phyloP scores from a whole-genome alignment of 2,329 filamentous ascomycete species.

The Alternaria consortialis region DNA sequence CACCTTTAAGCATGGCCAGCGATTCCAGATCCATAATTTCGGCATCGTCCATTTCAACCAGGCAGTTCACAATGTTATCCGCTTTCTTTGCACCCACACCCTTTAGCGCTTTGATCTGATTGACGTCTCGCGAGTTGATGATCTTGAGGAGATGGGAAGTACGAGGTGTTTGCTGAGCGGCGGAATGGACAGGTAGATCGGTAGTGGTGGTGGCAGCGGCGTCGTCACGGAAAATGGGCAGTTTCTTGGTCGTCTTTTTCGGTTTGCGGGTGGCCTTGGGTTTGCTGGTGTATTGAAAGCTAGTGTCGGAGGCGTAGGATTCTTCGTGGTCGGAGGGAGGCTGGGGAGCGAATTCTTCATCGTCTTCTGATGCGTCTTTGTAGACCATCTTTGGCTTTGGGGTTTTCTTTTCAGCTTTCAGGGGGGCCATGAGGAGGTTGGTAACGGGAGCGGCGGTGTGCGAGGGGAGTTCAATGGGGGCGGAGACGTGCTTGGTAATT shows the following conservation, averaged over 20 bases:
- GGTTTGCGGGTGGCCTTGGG: conserved; percentile 47
- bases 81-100: conserved; percentile 79
- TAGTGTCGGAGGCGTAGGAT: conserved; percentile 50
- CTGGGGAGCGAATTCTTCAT: conserved; percentile 56
- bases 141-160: conserved; percentile 72
- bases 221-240: conserved; percentile 51
- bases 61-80: conserved; percentile 59
- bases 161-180: conserved; percentile 60
- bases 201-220: conserved; percentile 8
- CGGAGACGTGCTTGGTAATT: conserved; percentile 27
- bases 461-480: conserved; percentile 25
- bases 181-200: conserved; percentile 9
- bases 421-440: conserved; percentile 50
- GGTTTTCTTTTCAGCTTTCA: conserved; percentile 36
- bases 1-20: conserved; percentile 58
- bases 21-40: conserved; percentile 54
- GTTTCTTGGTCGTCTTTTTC: conserved; percentile 45
- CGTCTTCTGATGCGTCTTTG: conserved; percentile 39
- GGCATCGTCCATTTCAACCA: conserved; percentile 58
- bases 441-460: conserved; percentile 28
- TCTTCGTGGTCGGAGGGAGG: conserved; percentile 50
- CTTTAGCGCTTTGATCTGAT: conserved; percentile 70
- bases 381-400: conserved; percentile 25
- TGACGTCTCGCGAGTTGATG: conserved; percentile 76
- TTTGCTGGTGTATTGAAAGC: conserved; percentile 46